phyloP scores from a whole-genome alignment of 2,329 filamentous ascomycete species.

The Monilinia aucupariae region DNA sequence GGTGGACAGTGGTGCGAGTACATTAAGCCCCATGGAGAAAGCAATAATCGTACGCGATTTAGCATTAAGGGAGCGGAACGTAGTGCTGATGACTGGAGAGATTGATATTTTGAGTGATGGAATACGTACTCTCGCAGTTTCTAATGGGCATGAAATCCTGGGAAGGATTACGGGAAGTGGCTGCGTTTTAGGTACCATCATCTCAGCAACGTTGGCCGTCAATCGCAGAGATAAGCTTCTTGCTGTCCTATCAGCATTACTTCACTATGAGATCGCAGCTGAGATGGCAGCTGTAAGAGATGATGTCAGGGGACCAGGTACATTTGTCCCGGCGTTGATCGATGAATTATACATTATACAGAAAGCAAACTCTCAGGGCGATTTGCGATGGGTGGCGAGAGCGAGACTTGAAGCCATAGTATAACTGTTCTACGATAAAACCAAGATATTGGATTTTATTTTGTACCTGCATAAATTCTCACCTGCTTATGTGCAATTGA shows the following conservation, averaged over 20 bases:
- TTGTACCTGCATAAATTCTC: background rate
- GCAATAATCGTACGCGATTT: conserved; percentile 59
- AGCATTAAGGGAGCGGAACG: conserved; percentile 60
- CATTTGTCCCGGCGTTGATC: conserved; percentile 78
- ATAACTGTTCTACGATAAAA: background rate
- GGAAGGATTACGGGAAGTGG: conserved; percentile 73
- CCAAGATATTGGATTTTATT: background rate
- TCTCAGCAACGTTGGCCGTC: conserved; percentile 69
- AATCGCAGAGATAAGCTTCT: conserved; percentile 58
- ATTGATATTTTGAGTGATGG: conserved; percentile 78
- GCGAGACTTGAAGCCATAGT: conserved; percentile 44
- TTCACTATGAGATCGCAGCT: conserved; percentile 69
- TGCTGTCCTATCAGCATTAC: conserved; percentile 65
- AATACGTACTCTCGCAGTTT: conserved; percentile 56
- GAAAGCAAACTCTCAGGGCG: conserved; percentile 43
- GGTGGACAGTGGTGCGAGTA: conserved; percentile 68
- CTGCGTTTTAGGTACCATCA: conserved; percentile 76
- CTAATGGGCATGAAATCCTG: conserved; percentile 71
- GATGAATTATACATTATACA: conserved; percentile 59
- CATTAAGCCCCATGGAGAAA: conserved; percentile 48
- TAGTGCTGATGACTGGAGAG: conserved; percentile 77
- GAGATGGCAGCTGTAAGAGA: conserved; percentile 59
- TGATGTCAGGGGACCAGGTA: conserved; percentile 73
- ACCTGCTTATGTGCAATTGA: background rate
- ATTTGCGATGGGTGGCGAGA: conserved; percentile 47